A percentile compares a stretch with the other conserved stretches of the same genome.
Conservation (phyloP, 495 filamentous ascomycete genomes). For the Penicillium subrubescens region DNA sequence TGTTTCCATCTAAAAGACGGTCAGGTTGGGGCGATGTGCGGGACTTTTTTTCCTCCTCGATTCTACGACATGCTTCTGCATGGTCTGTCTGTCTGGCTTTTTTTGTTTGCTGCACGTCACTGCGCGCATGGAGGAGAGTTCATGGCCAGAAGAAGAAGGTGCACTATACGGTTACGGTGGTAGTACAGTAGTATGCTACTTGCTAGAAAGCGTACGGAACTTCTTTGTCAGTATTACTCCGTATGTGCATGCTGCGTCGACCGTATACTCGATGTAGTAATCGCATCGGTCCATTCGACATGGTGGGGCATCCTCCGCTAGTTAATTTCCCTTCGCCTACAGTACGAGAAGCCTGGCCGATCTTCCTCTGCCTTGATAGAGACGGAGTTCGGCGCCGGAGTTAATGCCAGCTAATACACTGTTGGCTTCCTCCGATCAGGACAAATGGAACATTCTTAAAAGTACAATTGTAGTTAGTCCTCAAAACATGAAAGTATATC, state of each 20-base stretch:
- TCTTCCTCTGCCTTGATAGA: neutral
- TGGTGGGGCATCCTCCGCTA: neutral
- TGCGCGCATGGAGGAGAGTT: neutral
- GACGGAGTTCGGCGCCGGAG: neutral
- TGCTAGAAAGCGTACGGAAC: neutral
- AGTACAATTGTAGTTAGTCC: neutral
- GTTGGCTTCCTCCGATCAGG: neutral
- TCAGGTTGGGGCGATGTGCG: neutral
- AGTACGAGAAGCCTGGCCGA: neutral
- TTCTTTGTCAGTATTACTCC: no score
- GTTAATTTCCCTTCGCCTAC: neutral
- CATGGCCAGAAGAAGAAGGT: neutral
- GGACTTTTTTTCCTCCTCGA: neutral
- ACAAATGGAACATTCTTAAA: neutral
- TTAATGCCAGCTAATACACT: neutral
- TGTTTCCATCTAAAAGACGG: neutral
- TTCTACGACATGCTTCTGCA: neutral
- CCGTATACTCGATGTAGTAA: constrained; percentile 22
- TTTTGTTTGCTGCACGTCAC: neutral
- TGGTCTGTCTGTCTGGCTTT: neutral
- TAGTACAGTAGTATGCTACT: neutral
- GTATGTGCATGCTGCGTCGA: neutral
- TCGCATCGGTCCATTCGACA: neutral
- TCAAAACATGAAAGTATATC: neutral
- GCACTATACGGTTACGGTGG: neutral